A percentile compares a stretch with the other conserved stretches of the same genome.
Conservation (phyloP, 2,329 filamentous ascomycete species). For the Aspergillus sp. region DNA sequence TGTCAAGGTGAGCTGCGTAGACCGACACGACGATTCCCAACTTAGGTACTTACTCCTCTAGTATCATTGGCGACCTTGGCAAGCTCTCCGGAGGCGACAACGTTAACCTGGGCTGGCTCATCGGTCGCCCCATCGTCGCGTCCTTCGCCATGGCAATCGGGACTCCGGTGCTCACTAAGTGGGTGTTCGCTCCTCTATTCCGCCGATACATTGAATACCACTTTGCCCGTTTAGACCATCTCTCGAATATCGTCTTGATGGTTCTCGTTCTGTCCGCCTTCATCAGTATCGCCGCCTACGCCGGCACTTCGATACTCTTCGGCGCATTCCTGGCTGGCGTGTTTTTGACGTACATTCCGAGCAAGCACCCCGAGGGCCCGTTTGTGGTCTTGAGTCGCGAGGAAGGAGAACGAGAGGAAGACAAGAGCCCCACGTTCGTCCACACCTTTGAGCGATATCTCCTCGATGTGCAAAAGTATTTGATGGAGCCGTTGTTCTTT, state of each 20-base stretch:
- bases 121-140: slow-evolving; percentile 41
- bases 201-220: slow-evolving; percentile 34
- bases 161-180: slow-evolving; percentile 39
- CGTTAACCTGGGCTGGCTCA: slow-evolving; percentile 37
- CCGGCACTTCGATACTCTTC: slow-evolving; percentile 41
- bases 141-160: slow-evolving; percentile 36
- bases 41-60: slow-evolving; percentile 4
- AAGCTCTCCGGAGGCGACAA: slow-evolving; percentile 17
- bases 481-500: slow-evolving; percentile 35
- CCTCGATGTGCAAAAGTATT: slow-evolving; percentile 32
- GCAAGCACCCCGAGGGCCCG: slow-evolving; percentile 35
- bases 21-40: no score
- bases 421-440: slow-evolving; percentile 40
- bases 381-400: slow-evolving; percentile 37
- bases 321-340: slow-evolving; percentile 38
- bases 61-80: slow-evolving; percentile 35
- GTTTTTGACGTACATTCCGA: slow-evolving; percentile 39
- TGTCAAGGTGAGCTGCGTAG: slow-evolving; percentile 21
- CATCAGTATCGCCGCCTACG: slow-evolving; percentile 33
- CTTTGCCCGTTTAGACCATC: slow-evolving; percentile 34
- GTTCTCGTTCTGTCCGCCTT: slow-evolving; percentile 32
- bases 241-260: slow-evolving; percentile 39
- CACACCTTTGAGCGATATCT: slow-evolving; percentile 43
- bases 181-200: slow-evolving; percentile 39
- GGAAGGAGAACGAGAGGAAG: slow-evolving; percentile 30